phyloP scores from a whole-genome alignment of 2,329 filamentous ascomycete species.

The Magnaporthiopsis incrustans region DNA sequence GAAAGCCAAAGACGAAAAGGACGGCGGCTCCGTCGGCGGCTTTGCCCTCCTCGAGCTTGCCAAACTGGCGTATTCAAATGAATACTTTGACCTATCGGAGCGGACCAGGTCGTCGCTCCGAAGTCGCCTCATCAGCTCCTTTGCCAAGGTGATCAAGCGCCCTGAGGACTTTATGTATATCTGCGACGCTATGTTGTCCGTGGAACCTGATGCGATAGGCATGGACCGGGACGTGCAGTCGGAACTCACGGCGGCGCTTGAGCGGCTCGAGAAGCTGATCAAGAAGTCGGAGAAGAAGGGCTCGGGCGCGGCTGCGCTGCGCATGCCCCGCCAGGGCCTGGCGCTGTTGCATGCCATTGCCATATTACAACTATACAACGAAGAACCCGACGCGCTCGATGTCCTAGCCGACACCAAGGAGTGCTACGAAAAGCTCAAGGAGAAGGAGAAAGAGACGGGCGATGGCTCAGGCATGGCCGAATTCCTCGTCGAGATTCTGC shows the following conservation, averaged over 20 bases:
- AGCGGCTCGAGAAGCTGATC: constrained; percentile 44
- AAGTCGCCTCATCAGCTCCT: constrained; percentile 3
- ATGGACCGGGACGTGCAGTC: constrained; percentile 49
- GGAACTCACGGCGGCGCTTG: constrained; percentile 43
- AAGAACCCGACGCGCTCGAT: constrained; percentile 75
- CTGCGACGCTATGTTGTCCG: constrained; percentile 45
- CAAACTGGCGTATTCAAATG: constrained; percentile 45
- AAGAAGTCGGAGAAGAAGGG: constrained; percentile 26
- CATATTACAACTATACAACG: constrained; percentile 82
- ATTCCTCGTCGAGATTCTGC: constrained; percentile 74
- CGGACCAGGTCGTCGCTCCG: constrained; percentile 5
- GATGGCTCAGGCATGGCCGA: constrained; percentile 48
- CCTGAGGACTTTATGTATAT: constrained; percentile 44
- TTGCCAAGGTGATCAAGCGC: constrained; percentile 35
- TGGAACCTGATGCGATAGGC: constrained; percentile 41
- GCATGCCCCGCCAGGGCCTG: constrained; percentile 51
- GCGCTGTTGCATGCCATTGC: constrained; percentile 77
- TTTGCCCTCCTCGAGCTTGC: constrained; percentile 44
- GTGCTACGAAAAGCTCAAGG: constrained; percentile 60
- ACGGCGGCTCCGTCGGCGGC: constrained; percentile 28
- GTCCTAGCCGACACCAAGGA: constrained; percentile 75
- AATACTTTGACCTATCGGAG: constrained; percentile 15
- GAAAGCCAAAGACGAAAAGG: constrained; percentile 22
- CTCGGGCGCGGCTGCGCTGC: constrained; percentile 19
- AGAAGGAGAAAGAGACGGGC: constrained; percentile 32